phyloP scores from a whole-genome alignment of 495 filamentous ascomycete species.

The Neurospora sp. region DNA sequence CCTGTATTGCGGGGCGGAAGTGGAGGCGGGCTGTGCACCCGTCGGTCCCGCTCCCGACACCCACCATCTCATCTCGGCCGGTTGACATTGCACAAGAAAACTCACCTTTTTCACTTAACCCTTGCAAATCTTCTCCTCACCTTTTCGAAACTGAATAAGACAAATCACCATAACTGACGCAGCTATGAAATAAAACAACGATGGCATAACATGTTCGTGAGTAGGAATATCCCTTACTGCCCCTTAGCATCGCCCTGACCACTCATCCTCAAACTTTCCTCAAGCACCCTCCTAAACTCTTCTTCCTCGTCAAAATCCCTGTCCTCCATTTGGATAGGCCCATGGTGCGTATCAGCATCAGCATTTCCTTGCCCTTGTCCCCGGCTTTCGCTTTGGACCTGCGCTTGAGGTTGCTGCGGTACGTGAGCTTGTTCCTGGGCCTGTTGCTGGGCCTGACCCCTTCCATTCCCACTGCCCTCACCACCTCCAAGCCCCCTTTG shows the following conservation, averaged over 20 bases:
- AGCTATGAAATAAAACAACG: background rate
- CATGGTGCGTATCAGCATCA: constrained; percentile 1
- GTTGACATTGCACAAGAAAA: background rate
- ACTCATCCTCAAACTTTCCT: constrained; percentile 35
- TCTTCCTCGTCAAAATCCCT: constrained; percentile 31
- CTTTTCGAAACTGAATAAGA: background rate
- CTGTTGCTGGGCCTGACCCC: background rate
- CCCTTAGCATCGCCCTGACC: background rate
- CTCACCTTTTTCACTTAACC: background rate
- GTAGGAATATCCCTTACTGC: background rate
- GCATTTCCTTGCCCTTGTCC: background rate
- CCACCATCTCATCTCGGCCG: background rate
- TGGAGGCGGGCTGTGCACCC: background rate
- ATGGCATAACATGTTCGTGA: background rate
- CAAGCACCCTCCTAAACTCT: constrained; percentile 35
- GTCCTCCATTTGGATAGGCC: constrained; percentile 2
- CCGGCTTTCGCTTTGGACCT: background rate
- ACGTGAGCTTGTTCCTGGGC: background rate
- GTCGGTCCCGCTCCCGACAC: too few relatives aligned
- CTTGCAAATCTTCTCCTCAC: background rate
- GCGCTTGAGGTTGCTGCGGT: background rate
- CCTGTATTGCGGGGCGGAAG: background rate
- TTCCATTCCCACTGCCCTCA: constrained; percentile 4
- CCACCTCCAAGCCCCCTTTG: constrained; percentile 6
- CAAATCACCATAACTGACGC: background rate